These are phyloP conservation scores for Metschnikowia henanensis DNA, from an alignment of 805 yeast species.

Conservation along the genomic window DNA sequence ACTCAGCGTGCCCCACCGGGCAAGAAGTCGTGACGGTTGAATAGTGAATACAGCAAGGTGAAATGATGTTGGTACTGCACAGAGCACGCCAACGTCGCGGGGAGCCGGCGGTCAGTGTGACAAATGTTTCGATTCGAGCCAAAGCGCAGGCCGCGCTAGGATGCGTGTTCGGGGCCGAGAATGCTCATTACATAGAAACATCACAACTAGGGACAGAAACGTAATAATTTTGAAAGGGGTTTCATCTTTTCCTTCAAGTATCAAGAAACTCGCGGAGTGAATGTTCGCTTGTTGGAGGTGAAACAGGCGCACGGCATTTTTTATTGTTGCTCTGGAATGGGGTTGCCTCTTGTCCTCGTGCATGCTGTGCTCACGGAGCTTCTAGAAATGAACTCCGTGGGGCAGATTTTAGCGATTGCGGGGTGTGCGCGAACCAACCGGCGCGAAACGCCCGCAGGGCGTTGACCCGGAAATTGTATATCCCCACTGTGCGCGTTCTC, in stretches of 20 bases:
- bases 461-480: background rate
- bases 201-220: too few relatives aligned
- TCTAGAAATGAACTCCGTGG: constrained; percentile 1
- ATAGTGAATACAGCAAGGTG: constrained; percentile 10
- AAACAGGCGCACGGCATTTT: background rate
- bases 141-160: background rate
- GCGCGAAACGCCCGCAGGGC: background rate
- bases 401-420: background rate
- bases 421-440: background rate
- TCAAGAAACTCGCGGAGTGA: too few relatives aligned
- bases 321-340: background rate
- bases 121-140: constrained; percentile 4
- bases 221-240: too few relatives aligned
- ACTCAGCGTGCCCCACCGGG: too few relatives aligned
- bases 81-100: constrained; percentile 1
- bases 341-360: background rate
- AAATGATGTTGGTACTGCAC: constrained; percentile 4
- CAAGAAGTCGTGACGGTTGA: background rate
- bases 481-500: too few relatives aligned
- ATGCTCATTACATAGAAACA: too few relatives aligned
- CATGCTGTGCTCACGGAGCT: background rate
- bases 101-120: background rate
- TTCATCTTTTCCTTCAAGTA: too few relatives aligned
- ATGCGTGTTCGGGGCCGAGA: background rate
- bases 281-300: too few relatives aligned